phyloP scores from a whole-genome alignment of 2,329 filamentous ascomycete genomes.

The Exophiala spinifera region DNA sequence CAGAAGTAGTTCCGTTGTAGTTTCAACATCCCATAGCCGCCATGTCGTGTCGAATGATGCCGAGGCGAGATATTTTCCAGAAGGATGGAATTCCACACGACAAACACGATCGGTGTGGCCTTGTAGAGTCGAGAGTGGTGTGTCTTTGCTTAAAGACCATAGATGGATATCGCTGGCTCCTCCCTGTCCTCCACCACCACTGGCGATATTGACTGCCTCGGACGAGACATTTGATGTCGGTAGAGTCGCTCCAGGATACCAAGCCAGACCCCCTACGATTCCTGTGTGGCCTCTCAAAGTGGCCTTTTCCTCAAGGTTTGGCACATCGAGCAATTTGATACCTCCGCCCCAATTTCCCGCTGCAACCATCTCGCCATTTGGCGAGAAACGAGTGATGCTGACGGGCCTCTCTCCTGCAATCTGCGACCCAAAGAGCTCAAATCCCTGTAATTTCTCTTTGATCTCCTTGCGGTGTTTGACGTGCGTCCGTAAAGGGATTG shows the following conservation, averaged over 20 bases:
- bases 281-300: slow-evolving; percentile 80
- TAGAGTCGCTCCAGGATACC: slow-evolving; percentile 80
- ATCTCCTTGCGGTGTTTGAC: slow-evolving; percentile 87
- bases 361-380: slow-evolving; percentile 76
- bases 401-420: slow-evolving; percentile 87
- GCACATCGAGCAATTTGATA: slow-evolving; percentile 80
- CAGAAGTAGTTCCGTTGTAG: slow-evolving; percentile 74
- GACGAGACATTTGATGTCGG: slow-evolving; percentile 67
- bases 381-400: slow-evolving; percentile 87
- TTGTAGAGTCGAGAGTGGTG: slow-evolving; percentile 74
- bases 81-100: slow-evolving; percentile 90
- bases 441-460: slow-evolving; percentile 75
- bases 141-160: slow-evolving; percentile 85
- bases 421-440: slow-evolving; percentile 91
- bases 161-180: slow-evolving; percentile 84
- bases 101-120: slow-evolving; percentile 87
- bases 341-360: slow-evolving; percentile 92
- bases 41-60: slow-evolving; percentile 96
- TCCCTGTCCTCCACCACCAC: slow-evolving; percentile 58
- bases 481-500: slow-evolving; percentile 81
- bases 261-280: slow-evolving; percentile 84
- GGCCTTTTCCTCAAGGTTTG: slow-evolving; percentile 72
- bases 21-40: slow-evolving; percentile 92
- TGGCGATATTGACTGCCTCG: slow-evolving; percentile 77
- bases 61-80: slow-evolving; percentile 82